Evolutionary conservation across 371 early-diverging fungal genomes (phyloP).

Genomic region (Sporodiniella umbellata): DNA sequence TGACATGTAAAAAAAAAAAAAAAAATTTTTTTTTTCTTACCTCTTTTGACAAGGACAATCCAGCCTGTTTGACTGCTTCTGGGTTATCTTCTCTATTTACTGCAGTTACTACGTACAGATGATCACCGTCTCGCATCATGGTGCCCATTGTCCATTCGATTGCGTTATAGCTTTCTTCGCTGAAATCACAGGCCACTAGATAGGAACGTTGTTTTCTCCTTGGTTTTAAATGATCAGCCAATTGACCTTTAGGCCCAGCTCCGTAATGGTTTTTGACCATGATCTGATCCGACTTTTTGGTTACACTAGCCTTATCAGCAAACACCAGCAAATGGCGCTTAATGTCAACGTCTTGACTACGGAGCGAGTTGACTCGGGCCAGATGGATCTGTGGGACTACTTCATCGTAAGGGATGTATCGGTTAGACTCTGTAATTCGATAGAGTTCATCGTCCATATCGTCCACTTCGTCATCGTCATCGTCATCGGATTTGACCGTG

Average conservation of each 20-base stretch:
- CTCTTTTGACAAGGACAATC: conserved; percentile 23
- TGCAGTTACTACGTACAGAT: conserved; percentile 49
- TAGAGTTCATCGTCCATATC: conserved; percentile 21
- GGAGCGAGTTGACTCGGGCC: conserved; percentile 5
- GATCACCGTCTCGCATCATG: conserved; percentile 55
- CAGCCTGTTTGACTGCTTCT: conserved; percentile 26
- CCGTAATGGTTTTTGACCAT: conserved; percentile 23
- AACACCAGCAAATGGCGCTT: conserved; percentile 24
- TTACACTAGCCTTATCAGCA: conserved; percentile 14
- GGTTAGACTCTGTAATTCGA: conserved; percentile 35
- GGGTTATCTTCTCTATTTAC: conserved; percentile 42
- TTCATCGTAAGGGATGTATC: conserved; percentile 21
- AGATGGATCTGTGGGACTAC: neutral
- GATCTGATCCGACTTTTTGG: conserved; percentile 16
- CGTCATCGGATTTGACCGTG: conserved; percentile 6
- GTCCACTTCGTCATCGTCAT: conserved; percentile 4
- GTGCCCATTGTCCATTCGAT: conserved; percentile 61
- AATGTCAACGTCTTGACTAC: conserved; percentile 10
- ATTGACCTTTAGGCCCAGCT: conserved; percentile 17
- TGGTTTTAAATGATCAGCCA: conserved; percentile 2
- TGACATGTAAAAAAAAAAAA: neutral
- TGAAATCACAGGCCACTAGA: conserved; percentile 43
- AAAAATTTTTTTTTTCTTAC: conserved; percentile 2
- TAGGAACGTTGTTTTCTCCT: conserved; percentile 19
- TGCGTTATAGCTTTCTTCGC: conserved; percentile 37